Base-by-base conservation (phyloP, 805 yeast species). In the Metschnikowia gruessii region DNA sequence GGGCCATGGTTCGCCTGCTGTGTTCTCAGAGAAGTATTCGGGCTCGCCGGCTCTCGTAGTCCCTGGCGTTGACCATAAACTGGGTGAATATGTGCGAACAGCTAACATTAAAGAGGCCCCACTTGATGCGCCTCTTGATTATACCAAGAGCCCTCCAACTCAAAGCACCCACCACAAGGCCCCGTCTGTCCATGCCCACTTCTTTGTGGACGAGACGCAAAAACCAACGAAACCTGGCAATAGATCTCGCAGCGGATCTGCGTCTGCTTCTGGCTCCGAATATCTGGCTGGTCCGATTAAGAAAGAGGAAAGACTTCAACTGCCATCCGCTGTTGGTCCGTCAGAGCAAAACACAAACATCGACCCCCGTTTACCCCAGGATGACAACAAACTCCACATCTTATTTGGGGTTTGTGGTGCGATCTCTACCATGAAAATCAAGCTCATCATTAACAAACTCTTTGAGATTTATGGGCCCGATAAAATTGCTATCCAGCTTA, bases 131-230 rank as follows among this genome's bases (percentile, higher is more conserved):
- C 28, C 36, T 2, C 40, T 45, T 12, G 43, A 69, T 46, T 61
- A 56, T 46, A 45, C 58, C 2, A 34, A 50, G 28, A 56, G 56
- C 31, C 71, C 73, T 3, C 75, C 76, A 4, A 54, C 43, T 12
- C 61, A 58, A 9, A 53, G 58, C 30, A 40, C 52, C 2, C 85
- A 79, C 57, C 77, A 78, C 54, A 77, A 80, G 61, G 60, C 76
- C 17, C 75, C 85, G 15, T 77, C 87, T 0, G 83, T 83, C 51
- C 95, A 87, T 65, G 90, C 94, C 0, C 95, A 86, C 64, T 87
- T 87, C 60, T 77, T 76, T 54, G 82, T 81, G 9, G 86, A 82
- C 50, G 91, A 85, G 46, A 73, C 84, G 1, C 60, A 80, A n/a
- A 83, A 79, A 57, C 82, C 65, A 6, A 62, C 55, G 9, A 70